Evolutionary conservation across 768 basidiomycete species (phyloP).

Genomic region (Boletus sp.): DNA sequence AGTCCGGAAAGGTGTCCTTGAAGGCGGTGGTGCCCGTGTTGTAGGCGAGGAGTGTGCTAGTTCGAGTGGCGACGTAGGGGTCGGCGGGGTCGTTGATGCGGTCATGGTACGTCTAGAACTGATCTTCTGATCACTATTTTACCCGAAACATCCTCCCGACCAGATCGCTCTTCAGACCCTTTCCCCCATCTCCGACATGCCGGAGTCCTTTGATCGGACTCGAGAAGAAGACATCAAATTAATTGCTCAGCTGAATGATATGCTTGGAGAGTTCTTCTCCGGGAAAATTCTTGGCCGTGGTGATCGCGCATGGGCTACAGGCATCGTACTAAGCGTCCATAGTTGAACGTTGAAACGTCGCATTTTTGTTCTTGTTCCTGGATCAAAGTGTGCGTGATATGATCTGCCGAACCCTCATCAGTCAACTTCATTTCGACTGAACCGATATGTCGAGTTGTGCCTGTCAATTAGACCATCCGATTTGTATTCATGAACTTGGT

Average conservation of each 20-base stretch:
- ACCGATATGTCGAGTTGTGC: too few relatives aligned
- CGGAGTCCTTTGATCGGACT: constrained; percentile 51
- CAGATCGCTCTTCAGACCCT: constrained; percentile 64
- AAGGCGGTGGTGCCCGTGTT: constrained; percentile 73
- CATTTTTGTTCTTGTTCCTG: too few relatives aligned
- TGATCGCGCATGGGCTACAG: constrained; percentile 65
- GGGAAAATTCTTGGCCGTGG: constrained; percentile 41
- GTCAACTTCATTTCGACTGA: neutral
- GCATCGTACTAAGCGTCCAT: constrained; percentile 41
- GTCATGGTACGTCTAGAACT: constrained; percentile 49
- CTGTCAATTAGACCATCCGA: neutral
- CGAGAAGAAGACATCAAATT: constrained; percentile 48
- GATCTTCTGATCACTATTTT: neutral
- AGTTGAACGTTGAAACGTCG: constrained; percentile 4
- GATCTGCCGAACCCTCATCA: neutral
- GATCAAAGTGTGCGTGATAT: neutral
- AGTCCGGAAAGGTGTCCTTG: constrained; percentile 75
- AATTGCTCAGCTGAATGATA: constrained; percentile 45
- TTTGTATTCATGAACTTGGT: neutral
- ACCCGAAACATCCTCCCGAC: neutral
- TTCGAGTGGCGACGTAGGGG: constrained; percentile 22
- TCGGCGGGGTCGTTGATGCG: constrained; percentile 50
- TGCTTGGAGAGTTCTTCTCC: constrained; percentile 63
- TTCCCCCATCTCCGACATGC: constrained; percentile 53
- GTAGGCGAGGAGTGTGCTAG: constrained; percentile 63